A percentile compares a stretch with the other conserved stretches of the same genome.
Evolutionary conservation across 192 early-diverging fungal species (phyloP).

Genomic region (Coemansia sp.): DNA sequence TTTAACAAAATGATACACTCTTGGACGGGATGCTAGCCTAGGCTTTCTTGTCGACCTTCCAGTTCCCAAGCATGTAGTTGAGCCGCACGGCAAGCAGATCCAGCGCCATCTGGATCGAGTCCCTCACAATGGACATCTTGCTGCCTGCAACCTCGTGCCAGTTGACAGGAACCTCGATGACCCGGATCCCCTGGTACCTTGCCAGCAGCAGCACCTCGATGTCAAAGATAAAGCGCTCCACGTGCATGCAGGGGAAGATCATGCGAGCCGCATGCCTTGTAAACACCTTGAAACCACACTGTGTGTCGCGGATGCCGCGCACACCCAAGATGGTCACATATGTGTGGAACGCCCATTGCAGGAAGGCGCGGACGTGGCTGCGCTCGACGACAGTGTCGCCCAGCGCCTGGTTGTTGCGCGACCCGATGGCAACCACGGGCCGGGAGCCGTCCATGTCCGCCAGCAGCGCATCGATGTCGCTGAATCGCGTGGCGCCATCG

Average conservation of each 20-base stretch:
- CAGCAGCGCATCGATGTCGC: slow-evolving; percentile 75
- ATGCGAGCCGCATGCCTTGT: slow-evolving; percentile 72
- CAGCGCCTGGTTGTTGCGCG: slow-evolving; percentile 86
- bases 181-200: slow-evolving; percentile 66
- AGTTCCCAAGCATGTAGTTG: slow-evolving; percentile 82
- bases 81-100: slow-evolving; percentile 87
- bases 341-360: slow-evolving; percentile 95
- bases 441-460: slow-evolving; percentile 17
- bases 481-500: slow-evolving; percentile 92
- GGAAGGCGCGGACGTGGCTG: slow-evolving; percentile 86
- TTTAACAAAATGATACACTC: too few species aligned
- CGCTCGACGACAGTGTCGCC: slow-evolving; percentile 65
- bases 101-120: slow-evolving; percentile 87
- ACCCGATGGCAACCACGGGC: slow-evolving; percentile 79
- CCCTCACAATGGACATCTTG: slow-evolving; percentile 86
- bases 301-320: slow-evolving; percentile 88
- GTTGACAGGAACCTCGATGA: slow-evolving; percentile 87
- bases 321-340: slow-evolving; percentile 87
- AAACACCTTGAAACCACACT: slow-evolving; percentile 98
- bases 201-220: slow-evolving; percentile 92
- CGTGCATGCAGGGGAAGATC: slow-evolving; percentile 91
- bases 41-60: slow-evolving; percentile 50
- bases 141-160: slow-evolving; percentile 98
- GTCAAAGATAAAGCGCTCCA: slow-evolving; percentile 98
- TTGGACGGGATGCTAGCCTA: neutral